phyloP scores from a whole-genome alignment of 768 basidiomycete species.

The Antrodiella citrinella region DNA sequence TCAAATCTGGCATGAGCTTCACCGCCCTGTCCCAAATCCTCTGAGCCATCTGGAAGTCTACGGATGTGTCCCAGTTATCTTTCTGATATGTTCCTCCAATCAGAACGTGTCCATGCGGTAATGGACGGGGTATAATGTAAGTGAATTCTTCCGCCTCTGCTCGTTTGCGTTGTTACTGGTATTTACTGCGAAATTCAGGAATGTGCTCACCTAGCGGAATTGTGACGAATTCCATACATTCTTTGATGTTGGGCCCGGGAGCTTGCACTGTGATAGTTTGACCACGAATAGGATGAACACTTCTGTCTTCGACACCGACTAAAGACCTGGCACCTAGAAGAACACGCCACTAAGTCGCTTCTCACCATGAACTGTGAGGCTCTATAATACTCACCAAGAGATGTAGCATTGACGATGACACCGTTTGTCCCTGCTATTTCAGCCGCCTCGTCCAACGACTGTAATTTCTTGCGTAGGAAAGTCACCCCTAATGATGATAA shows the following conservation, averaged over 20 bases:
- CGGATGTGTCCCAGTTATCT: constrained; percentile 43
- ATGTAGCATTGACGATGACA: constrained; percentile 49
- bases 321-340: constrained; percentile 55
- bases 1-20: constrained; percentile 28
- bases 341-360: neutral
- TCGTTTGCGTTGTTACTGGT: too few relatives aligned
- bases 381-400: constrained; percentile 42
- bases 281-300: constrained; percentile 70
- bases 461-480: constrained; percentile 35
- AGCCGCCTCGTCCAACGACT: constrained; percentile 38
- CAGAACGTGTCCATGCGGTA: constrained; percentile 36
- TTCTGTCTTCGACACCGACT: constrained; percentile 74
- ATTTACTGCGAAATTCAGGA: too few relatives aligned
- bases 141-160: constrained; percentile 28
- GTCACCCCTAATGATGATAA: constrained; percentile 31
- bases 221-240: constrained; percentile 18
- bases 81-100: constrained; percentile 50
- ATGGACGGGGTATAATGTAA: constrained; percentile 59
- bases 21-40: constrained; percentile 42
- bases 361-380: too few relatives aligned
- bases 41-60: constrained; percentile 31
- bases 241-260: constrained; percentile 51
- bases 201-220: constrained; percentile 20
- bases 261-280: constrained; percentile 76
- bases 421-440: constrained; percentile 27